Evolutionary conservation across 192 early-diverging fungal genomes (phyloP), one percentile per base, ranked within the genome.

Genomic region (Coemansia sp.): DNA sequence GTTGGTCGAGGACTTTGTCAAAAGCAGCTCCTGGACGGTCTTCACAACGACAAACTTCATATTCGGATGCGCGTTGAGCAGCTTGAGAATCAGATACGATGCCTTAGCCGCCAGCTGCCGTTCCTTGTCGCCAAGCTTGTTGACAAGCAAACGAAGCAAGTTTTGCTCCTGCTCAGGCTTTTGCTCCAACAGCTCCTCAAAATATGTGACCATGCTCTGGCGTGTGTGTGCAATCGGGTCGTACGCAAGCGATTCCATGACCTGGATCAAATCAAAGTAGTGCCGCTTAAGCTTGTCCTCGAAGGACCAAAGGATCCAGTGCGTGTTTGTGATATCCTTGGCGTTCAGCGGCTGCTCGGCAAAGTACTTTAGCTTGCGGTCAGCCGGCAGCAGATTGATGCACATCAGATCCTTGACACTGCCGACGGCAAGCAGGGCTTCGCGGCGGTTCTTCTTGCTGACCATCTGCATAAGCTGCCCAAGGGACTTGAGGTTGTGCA

Each of bases 151-250:
- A 38, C 88, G 84, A 53, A 99, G 83, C 50, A 99, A 82, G 65
- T 97, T 97, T 50, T 94, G 90, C 75, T 99, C 97, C 74, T 97
- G 93, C 76, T 99, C 97, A 22, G 97, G 94, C 73, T 96, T 97
- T 10, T 86, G 70, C 37, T 76, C 72, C 56, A 98, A 79, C 30
- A 99, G 82, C 60, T 90, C 89, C 58, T 83, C 81, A 58, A 96
- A 87, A 75, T 86, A 87, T 10, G 70, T 79, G 6, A 97, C 72
- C 80, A 88, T 91, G 69, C 87, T 91, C 70, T 88, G 87, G 53
- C 91, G 88, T 28, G 97, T 87, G 62, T 92, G 88, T 22, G 86
- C 72, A 27, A 99, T 79, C 14, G 91, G 85, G 76, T 99, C 97
- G 67, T 93, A 89, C 6, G 90, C 83, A 44, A 95, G 82, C 42